A percentile compares a stretch with the other conserved stretches of the same genome.
phyloP scores from a whole-genome alignment of 208 protist genomes.

The Pavlovales sp. region DNA sequence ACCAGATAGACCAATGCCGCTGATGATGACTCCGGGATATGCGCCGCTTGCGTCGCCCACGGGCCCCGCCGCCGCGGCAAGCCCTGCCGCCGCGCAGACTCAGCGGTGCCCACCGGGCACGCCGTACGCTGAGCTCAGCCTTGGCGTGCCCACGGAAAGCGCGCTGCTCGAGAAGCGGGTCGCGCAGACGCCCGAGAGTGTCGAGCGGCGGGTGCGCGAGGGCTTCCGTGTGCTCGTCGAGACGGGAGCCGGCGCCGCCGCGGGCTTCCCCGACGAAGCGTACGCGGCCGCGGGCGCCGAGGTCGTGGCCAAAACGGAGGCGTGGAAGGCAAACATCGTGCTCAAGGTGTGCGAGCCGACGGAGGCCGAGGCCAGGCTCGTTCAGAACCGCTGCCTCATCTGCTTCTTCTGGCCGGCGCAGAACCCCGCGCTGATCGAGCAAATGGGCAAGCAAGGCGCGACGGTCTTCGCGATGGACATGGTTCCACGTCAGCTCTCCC shows the following conservation, averaged over 20 bases:
- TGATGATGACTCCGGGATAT: too few relatives aligned
- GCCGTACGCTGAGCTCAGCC: background rate
- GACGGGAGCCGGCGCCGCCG: slow-evolving; percentile 63
- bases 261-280: slow-evolving; percentile 66
- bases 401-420: slow-evolving; percentile 67
- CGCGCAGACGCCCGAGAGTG: slow-evolving; percentile 64
- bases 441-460: slow-evolving; percentile 28
- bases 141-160: slow-evolving; percentile 19
- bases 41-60: too few relatives aligned
- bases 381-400: slow-evolving; percentile 55
- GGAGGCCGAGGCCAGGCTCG: background rate
- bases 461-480: slow-evolving; percentile 71
- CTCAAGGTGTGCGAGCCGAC: slow-evolving; percentile 67
- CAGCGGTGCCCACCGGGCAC: too few relatives aligned
- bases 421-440: slow-evolving; percentile 43
- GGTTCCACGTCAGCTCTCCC: slow-evolving; percentile 67
- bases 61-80: too few relatives aligned
- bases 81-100: too few relatives aligned
- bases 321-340: slow-evolving; percentile 66
- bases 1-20: too few relatives aligned
- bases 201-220: slow-evolving; percentile 60
- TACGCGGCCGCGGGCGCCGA: slow-evolving; percentile 67
- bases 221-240: slow-evolving; percentile 70
- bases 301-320: slow-evolving; percentile 54
- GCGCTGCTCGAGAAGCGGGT: slow-evolving; percentile 62